Conservation (phyloP, 352 stramenopile species). For the Albugo laibachii region DNA sequence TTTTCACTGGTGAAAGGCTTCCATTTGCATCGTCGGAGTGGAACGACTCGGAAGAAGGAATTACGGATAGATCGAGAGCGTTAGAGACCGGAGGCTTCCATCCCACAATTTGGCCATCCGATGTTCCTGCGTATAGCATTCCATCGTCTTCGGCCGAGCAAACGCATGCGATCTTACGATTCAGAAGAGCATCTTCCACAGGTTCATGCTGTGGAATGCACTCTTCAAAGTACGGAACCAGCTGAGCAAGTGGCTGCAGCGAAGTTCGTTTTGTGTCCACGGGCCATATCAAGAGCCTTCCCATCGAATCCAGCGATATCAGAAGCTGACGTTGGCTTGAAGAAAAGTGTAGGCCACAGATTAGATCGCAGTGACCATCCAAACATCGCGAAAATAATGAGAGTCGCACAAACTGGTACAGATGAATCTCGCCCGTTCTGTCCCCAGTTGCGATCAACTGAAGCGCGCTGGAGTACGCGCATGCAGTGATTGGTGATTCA, state of each 20-base stretch:
- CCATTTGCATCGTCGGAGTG: background rate
- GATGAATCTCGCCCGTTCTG: slow-evolving; percentile 24
- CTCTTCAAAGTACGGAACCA: no score
- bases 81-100: slow-evolving; percentile 1
- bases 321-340: background rate
- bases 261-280: no score
- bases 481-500: slow-evolving; percentile 31
- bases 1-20: slow-evolving; percentile 4
- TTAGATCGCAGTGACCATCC: slow-evolving; percentile 20
- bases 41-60: background rate
- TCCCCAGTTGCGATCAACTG: slow-evolving; percentile 37
- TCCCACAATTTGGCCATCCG: slow-evolving; percentile 11
- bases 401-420: slow-evolving; percentile 41
- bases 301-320: no score
- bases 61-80: background rate
- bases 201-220: no score
- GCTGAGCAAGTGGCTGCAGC: no score
- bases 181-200: background rate
- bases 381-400: slow-evolving; percentile 31
- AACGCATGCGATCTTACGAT: background rate
- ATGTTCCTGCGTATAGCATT: slow-evolving; percentile 4
- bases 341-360: slow-evolving; percentile 29
- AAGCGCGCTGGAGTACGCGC: slow-evolving; percentile 17
- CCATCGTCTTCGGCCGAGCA: slow-evolving; percentile 6
- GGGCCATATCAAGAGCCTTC: no score